A percentile compares a stretch with the other conserved stretches of the same genome.
phyloP scores from a whole-genome alignment of 202 grass and related monocot genomes.

The Bolboschoenoplectus hybrid region DNA sequence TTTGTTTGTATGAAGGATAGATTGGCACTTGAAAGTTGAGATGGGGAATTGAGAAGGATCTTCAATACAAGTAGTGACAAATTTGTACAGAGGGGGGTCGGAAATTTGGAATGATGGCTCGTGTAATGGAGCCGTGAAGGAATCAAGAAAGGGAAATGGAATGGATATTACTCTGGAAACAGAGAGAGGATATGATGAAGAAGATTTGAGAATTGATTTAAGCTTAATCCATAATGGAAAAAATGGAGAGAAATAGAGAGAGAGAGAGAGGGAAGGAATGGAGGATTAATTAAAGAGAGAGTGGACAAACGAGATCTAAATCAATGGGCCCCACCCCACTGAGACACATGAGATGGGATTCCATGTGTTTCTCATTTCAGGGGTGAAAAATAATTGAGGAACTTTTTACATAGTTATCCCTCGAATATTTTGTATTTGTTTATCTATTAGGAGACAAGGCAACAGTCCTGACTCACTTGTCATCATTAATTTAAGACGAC shows the following conservation, averaged over 20 bases:
- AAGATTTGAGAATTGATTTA: conserved; percentile 9
- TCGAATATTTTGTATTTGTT: background rate
- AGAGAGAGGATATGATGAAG: background rate
- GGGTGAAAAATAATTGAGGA: background rate
- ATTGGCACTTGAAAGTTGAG: background rate
- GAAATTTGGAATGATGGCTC: background rate
- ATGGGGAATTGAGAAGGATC: background rate
- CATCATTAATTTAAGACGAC: background rate
- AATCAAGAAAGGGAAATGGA: background rate
- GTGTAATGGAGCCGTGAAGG: background rate
- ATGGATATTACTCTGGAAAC: background rate
- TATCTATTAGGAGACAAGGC: background rate
- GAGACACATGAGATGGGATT: background rate
- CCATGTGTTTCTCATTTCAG: background rate
- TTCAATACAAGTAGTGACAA: background rate
- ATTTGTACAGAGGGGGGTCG: background rate
- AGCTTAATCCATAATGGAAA: background rate
- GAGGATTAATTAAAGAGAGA: background rate
- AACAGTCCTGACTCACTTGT: background rate
- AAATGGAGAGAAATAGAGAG: conserved; percentile 3
- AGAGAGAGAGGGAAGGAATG: background rate
- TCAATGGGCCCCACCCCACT: background rate
- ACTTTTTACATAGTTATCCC: background rate
- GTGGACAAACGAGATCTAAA: background rate
- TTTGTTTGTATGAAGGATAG: background rate